Percentiles rank a stretch among this genome's conserved stretches.
These are phyloP conservation scores for Fusarium agapanthi DNA, from an alignment of 2,329 filamentous ascomycete species.

Conservation along the genomic window DNA sequence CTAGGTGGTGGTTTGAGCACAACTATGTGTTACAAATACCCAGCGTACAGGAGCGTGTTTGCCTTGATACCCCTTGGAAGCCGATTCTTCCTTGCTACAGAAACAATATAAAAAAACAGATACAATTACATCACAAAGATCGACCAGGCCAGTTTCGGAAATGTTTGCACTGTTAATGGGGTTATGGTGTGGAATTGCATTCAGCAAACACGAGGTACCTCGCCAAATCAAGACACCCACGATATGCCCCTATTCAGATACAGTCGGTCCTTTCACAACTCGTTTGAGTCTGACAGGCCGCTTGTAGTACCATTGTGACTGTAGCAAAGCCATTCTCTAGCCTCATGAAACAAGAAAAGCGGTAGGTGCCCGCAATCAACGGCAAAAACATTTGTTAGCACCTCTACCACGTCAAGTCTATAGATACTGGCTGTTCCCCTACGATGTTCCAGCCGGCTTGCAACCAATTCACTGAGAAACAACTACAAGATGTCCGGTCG, in stretches of 20 bases:
- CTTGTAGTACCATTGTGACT: slow-evolving; percentile 10
- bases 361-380: background rate
- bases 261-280: slow-evolving; percentile 17
- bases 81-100: slow-evolving; percentile 1
- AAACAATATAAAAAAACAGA: background rate
- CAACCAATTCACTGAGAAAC: background rate
- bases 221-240: background rate
- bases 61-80: slow-evolving; percentile 34
- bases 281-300: background rate
- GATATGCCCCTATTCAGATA: background rate
- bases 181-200: background rate
- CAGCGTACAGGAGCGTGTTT: background rate
- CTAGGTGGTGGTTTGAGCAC: background rate
- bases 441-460: background rate
- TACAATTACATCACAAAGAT: background rate
- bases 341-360: slow-evolving; percentile 18
- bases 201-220: background rate
- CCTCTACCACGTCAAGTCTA: background rate
- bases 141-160: background rate
- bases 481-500: background rate
- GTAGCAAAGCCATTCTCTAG: background rate
- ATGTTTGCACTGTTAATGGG: background rate
- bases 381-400: background rate
- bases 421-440: background rate
- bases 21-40: slow-evolving; percentile 3